Evolutionary conservation across 768 basidiomycete species (phyloP), one percentile per base, ranked within the genome.

Genomic region (Hygrophorus pudorinus): DNA sequence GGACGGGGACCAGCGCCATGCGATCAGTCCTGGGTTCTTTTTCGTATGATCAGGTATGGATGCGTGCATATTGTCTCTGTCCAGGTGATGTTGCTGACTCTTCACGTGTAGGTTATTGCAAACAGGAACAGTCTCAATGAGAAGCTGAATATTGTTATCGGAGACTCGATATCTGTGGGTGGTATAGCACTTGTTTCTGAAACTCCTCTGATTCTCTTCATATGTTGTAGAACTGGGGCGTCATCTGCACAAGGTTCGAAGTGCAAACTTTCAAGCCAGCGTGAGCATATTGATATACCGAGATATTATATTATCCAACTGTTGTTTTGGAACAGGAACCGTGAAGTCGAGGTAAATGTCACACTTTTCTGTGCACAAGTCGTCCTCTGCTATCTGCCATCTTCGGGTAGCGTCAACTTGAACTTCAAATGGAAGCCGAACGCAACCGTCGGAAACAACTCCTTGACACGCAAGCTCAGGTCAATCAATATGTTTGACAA

Each of bases 381-480:
- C 36, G 35, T 28, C 44, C 38, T 12, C 21, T 34, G 21, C 18
- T 20, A 34, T 24, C 8, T 16, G 33, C 11, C 28, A 3, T 24
- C 24, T 24, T 24, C 24, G 24, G 24, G 24, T 44, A 73, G 72
- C 65, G 72, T n/a, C 75, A 77, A 68, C 65, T 77, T 2, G 75
- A 77, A 48, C 63, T 77, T 9, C 73, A 76, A 54, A 76, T 76
- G 74, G 73, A 75, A 53, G 76, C 75, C 0, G 76, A 78, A 49
- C 56, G 76, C 27, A 73, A 76, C 48, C 54, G 76, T 14, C 61
- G 76, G 27, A 78, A 76, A 51, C 73, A 76, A 47, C 62, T 76
- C 11, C 59, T 78, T 16, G 75, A 78, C 51, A 78, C 76, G 0
- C 69, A 75, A 50, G 76, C 76, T 0, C 70, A 72, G 20, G 38